Evolutionary conservation across 192 early-diverging fungal species (phyloP), one percentile per base, ranked within the genome.

Genomic region (Coemansia sp.): DNA sequence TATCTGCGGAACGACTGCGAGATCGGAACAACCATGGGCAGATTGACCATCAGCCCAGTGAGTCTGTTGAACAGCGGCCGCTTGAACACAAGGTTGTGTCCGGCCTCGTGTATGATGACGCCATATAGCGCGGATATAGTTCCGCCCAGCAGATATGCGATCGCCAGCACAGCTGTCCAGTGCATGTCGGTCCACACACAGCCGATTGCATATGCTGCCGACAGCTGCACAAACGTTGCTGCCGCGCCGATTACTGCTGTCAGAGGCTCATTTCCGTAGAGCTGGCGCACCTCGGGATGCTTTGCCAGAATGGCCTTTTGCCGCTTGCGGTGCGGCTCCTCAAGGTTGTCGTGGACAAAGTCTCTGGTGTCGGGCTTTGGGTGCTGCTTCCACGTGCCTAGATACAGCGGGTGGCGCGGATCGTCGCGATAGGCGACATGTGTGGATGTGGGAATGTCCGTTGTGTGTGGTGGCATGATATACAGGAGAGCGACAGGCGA

Each of bases 271-370:
- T 88, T 86, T 45, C 95, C 93, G 48, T 93, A 95, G 39, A 98
- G 87, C 60, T 89, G 72, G 61, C 88, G 88, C 48, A 98, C 91
- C 62, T 96, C 92, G 14, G 96, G 96, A 76, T 98, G 88, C 66
- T 88, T 86, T 49, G 88, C 85, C 20, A 98, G 84, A 71, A 98
- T 98, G 49, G 90, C 90, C 53, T 90, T 84, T 74, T 93, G 90
- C 53, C 96, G 90, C 77, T 93, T 93, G 69, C 89, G 87, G 75
- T 98, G 96, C 5, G 96, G 96, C 81, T 98, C 96, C 71, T 98
- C 96, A 83, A 95, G 81, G 78, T 94, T 87, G 82, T 95, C 93
- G 67, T 75, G 86, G 55, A 91, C 87, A 80, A 93, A 86, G 63
- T 90, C 88, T 62, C 87, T 72, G 65, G 90, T 84, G 7, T 84